Evolutionary conservation across 2,329 filamentous ascomycete genomes (phyloP).

Genomic region (Scopulariopsis brevicaulis): DNA sequence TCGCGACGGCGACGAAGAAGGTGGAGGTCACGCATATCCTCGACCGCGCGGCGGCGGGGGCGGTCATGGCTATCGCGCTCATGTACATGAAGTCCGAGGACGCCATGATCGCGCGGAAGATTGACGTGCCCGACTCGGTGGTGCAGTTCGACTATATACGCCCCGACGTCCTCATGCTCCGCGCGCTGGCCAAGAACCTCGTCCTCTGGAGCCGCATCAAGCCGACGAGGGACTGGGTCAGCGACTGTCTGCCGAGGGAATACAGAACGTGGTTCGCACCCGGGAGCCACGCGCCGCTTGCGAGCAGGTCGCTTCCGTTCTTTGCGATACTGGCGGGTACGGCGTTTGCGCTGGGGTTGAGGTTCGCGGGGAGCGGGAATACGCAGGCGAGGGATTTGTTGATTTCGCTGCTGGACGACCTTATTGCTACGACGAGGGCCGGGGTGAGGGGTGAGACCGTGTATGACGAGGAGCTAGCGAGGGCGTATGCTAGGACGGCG

Average conservation of each 20-base stretch:
- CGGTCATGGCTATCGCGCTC: conserved; percentile 77
- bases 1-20: conserved; percentile 82
- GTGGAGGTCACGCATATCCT: conserved; percentile 87
- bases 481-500: conserved; percentile 78
- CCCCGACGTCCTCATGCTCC: conserved; percentile 81
- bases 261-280: conserved; percentile 56
- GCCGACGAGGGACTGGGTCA: conserved; percentile 64
- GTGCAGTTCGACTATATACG: conserved; percentile 93
- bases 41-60: conserved; percentile 87
- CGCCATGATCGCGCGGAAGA: conserved; percentile 72
- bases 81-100: conserved; percentile 98
- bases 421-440: conserved; percentile 62
- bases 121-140: conserved; percentile 82
- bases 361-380: conserved; percentile 64
- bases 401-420: conserved; percentile 74
- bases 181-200: conserved; percentile 79
- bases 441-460: conserved; percentile 19
- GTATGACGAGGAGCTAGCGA: conserved; percentile 77
- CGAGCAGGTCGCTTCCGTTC: conserved; percentile 78
- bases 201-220: conserved; percentile 86
- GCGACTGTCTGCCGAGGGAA: conserved; percentile 56
- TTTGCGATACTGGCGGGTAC: conserved; percentile 87
- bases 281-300: conserved; percentile 46
- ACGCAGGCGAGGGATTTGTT: conserved; percentile 66
- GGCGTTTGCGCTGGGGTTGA: conserved; percentile 67